phyloP scores from a whole-genome alignment of 148 eudicot species.

The Pharnaceum exiguum region DNA sequence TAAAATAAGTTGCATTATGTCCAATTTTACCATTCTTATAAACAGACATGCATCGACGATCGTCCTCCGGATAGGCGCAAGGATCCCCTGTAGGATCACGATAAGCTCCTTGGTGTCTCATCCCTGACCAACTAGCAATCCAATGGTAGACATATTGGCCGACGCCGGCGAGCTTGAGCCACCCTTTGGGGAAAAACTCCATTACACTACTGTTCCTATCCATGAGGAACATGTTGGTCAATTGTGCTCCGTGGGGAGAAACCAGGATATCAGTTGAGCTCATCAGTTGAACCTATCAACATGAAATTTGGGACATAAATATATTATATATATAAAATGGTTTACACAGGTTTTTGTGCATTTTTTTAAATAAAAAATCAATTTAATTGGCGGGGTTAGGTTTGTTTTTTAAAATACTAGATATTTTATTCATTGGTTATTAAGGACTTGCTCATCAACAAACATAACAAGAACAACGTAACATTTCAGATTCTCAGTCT shows the following conservation, averaged over 20 bases:
- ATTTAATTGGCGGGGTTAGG: no score
- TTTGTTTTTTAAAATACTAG: no score
- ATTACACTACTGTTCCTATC: slow-evolving; percentile 74
- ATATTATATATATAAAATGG: no score
- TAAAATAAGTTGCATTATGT: slow-evolving; percentile 43
- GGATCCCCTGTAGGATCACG: slow-evolving; percentile 44
- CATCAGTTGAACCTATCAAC: slow-evolving; percentile 64
- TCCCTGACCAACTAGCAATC: slow-evolving; percentile 77
- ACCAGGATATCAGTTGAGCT: slow-evolving; percentile 61
- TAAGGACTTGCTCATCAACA: no score
- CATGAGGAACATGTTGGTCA: slow-evolving; percentile 77
- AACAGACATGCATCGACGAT: slow-evolving; percentile 59
- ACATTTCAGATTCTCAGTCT: no score
- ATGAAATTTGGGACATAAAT: no score
- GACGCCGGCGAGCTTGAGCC: slow-evolving; percentile 74
- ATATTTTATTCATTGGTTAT: no score
- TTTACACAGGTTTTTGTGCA: no score
- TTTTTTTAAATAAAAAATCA: no score
- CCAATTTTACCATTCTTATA: slow-evolving; percentile 59
- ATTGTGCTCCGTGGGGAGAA: slow-evolving; percentile 80
- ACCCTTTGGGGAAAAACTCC: slow-evolving; percentile 83
- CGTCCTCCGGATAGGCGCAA: slow-evolving; percentile 49
- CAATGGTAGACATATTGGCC: slow-evolving; percentile 63
- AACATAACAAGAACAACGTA: no score
- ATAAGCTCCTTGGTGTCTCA: slow-evolving; percentile 66